Evolutionary conservation across 2,329 filamentous ascomycete genomes (phyloP).

Genomic region (Talaromyces amestolkiae): DNA sequence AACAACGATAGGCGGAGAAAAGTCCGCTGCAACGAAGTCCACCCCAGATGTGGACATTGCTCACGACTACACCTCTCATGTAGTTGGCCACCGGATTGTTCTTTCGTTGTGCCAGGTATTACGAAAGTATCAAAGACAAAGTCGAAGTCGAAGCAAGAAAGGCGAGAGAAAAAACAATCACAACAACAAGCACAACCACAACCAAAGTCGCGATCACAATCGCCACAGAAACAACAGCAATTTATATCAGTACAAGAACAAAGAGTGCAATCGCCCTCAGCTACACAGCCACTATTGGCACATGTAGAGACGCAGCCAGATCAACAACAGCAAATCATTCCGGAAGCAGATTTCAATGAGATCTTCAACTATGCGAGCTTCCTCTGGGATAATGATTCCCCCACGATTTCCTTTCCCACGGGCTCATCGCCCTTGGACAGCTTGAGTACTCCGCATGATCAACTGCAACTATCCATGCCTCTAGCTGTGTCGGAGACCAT

Average conservation of each 20-base stretch:
- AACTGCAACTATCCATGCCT: conserved; percentile 4
- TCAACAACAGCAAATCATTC: not conserved
- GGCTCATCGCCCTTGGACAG: conserved; percentile 4
- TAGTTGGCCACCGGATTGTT: conserved; percentile 43
- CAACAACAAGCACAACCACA: not conserved
- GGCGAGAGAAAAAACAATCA: not conserved
- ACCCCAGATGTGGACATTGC: conserved; percentile 55
- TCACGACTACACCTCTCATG: conserved; percentile 55
- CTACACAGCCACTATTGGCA: not conserved
- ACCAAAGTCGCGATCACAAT: not conserved
- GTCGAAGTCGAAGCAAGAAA: not conserved
- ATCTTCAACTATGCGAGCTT: conserved; percentile 18
- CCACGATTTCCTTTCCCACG: conserved; percentile 5
- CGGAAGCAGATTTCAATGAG: conserved; percentile 15
- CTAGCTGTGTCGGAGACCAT: not conserved
- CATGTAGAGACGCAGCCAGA: not conserved
- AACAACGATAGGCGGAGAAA: conserved; percentile 47
- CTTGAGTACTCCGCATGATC: conserved; percentile 2
- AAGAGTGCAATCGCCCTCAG: not conserved
- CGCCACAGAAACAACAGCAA: conserved; percentile 8
- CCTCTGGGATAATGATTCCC: conserved; percentile 13
- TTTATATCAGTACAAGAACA: not conserved
- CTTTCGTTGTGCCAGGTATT: conserved; percentile 20
- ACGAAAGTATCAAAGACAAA: not conserved
- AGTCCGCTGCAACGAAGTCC: conserved; percentile 56